phyloP scores from a whole-genome alignment of 2,329 filamentous ascomycete species.

The Parastagonospora nodorum region DNA sequence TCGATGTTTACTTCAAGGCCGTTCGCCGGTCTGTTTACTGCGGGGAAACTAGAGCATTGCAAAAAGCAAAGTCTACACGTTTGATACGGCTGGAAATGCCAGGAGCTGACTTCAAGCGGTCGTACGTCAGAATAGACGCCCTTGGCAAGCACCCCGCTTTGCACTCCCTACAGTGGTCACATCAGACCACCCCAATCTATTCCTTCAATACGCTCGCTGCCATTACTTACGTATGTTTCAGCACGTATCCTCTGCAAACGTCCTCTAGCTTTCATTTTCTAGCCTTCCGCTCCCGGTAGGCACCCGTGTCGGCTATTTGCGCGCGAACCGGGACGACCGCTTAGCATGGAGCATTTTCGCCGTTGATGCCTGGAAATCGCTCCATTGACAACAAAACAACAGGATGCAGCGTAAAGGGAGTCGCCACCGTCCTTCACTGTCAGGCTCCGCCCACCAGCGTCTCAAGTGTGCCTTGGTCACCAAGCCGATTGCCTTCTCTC shows the following conservation, averaged over 20 bases:
- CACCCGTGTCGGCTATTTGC: background rate
- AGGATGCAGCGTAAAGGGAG: background rate
- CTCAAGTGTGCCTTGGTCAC: constrained; percentile 1
- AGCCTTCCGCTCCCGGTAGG: background rate
- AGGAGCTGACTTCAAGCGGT: too few relatives aligned
- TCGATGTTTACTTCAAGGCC: background rate
- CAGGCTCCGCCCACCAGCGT: background rate
- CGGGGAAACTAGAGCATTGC: too few relatives aligned
- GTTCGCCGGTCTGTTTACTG: background rate
- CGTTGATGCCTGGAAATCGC: background rate
- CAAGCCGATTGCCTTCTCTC: background rate
- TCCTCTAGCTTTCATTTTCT: too few relatives aligned
- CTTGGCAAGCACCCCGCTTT: background rate
- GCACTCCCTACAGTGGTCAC: too few relatives aligned
- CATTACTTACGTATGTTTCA: too few relatives aligned
- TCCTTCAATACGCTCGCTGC: too few relatives aligned
- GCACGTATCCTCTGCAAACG: too few relatives aligned
- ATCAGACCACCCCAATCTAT: too few relatives aligned
- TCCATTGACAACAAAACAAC: background rate
- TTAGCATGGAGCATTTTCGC: background rate
- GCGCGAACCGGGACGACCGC: background rate
- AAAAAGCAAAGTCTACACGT: too few relatives aligned
- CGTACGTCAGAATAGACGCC: background rate
- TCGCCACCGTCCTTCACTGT: constrained; percentile 1
- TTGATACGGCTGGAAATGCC: background rate